Conservation (phyloP, 2,329 filamentous ascomycete genomes). For the Pestalotiopsis fici region DNA sequence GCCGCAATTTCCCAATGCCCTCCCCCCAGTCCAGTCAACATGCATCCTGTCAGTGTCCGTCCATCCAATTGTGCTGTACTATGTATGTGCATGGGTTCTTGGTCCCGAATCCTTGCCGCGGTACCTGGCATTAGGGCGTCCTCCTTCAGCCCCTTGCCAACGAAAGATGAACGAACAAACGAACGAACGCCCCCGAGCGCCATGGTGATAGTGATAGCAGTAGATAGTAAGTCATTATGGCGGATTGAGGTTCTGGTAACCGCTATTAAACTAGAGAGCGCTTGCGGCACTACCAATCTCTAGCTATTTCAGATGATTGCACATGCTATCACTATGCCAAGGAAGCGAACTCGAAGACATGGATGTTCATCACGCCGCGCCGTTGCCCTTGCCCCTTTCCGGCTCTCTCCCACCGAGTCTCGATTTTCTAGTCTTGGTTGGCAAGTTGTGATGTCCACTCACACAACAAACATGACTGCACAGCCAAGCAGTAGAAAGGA, state of each 20-base stretch:
- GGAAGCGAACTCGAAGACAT: not conserved
- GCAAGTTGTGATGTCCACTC: not conserved
- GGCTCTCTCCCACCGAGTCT: not conserved
- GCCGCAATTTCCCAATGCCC: conserved; percentile 11
- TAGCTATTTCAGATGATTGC: not conserved
- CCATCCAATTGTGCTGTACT: not conserved
- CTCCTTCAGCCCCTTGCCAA: not conserved
- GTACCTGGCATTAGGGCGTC: conserved; percentile 11
- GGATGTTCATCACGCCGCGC: not conserved
- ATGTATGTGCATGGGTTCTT: not conserved
- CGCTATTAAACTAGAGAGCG: not conserved
- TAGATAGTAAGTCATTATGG: not conserved
- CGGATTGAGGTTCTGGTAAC: not conserved
- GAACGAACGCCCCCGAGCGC: not conserved
- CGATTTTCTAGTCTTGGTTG: not conserved
- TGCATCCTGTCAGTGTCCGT: not conserved
- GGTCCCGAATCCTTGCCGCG: conserved; percentile 10
- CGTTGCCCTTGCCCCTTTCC: conserved; percentile 7
- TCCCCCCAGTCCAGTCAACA: not conserved
- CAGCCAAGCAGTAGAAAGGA: not conserved
- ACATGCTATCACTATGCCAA: not conserved
- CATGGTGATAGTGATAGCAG: conserved; percentile 3
- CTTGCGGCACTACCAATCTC: not conserved
- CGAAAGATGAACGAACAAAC: not conserved
- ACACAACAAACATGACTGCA: not conserved